A percentile compares a stretch with the other conserved stretches of the same genome.
phyloP scores from a whole-genome alignment of 768 basidiomycete genomes.

The Lyophyllum semitale region DNA sequence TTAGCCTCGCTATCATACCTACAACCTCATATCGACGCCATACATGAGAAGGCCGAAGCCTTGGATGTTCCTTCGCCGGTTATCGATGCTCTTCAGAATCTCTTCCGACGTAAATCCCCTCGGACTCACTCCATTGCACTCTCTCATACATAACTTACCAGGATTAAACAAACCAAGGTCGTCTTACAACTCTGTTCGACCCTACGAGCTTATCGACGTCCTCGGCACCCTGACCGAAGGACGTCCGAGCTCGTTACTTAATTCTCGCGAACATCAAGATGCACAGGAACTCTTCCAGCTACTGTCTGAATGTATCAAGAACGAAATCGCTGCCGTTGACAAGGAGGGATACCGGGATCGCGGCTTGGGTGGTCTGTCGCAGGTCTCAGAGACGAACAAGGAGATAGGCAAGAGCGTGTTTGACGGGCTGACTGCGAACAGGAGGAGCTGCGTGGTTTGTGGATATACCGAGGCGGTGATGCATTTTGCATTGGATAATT shows the following conservation, averaged over 20 bases:
- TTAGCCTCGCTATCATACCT: conserved; percentile 86
- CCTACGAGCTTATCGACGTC: conserved; percentile 69
- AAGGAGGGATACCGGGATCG: conserved; percentile 70
- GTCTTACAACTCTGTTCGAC: conserved; percentile 65
- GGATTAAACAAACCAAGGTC: conserved; percentile 66
- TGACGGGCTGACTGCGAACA: conserved; percentile 88
- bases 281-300: conserved; percentile 98
- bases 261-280: conserved; percentile 94
- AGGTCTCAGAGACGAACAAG: conserved; percentile 16
- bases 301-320: conserved; percentile 85
- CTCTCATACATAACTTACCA: conserved; percentile 25
- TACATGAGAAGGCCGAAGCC: conserved; percentile 75
- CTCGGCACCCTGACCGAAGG: conserved; percentile 57
- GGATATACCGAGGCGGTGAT: conserved; percentile 94
- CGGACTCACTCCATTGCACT: background rate
- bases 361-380: conserved; percentile 61
- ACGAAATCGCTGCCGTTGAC: conserved; percentile 75
- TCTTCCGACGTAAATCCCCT: conserved; percentile 60
- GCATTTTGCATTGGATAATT: conserved; percentile 87
- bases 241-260: conserved; percentile 66
- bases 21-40: conserved; percentile 74
- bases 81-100: conserved; percentile 74
- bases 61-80: conserved; percentile 86
- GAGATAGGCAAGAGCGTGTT: conserved; percentile 72
- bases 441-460: conserved; percentile 84